Base-by-base conservation (phyloP, 306 rosid genomes). In the Styphnolobium japonicum region DNA sequence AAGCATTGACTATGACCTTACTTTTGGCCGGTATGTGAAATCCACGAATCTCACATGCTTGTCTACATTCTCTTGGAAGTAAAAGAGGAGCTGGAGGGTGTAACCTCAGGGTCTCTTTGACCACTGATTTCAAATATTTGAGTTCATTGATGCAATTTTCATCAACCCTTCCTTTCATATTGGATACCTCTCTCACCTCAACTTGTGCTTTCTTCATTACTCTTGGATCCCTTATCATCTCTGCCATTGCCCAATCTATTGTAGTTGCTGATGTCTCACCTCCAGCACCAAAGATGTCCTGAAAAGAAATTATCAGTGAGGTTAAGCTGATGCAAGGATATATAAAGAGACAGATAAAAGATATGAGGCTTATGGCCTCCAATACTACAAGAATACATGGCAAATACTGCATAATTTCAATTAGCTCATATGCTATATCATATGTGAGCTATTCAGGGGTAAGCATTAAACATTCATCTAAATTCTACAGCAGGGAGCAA, bases 191-290 rank as follows among this genome's bases (percentile, higher is more conserved):
- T 58, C 72, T 46, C 7, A 82, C 77, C 34, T 80, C 78, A 1
- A 34, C 31, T 73, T 86, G 84, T 27, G 79, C 87, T 53, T 72
- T 83, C 31, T 76, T 77, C 83, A 83, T 33, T 33, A 60, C 53
- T 68, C 71, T 71, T 25, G 75, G 72, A 42, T 86, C 33, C 19
- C 56, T 86, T 11, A 58, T 0, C 64, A 85, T 46, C 64, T 87
- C 78, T 46, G 65, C 71, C 80, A 87, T 67, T 15, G 84, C 82
- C 87, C 87, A 82, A n/a, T 43, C 83, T 33, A 85, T 25, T 3
- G 82, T 56, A 3, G 51, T 67, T 7, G 84, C 11, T 67, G 85
- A 53, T 60, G 91, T 80, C 46, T 85, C 87, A 56, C 87, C 79
- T 21, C 88, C 87, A 16, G 75, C 88, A 4, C 52, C 48, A 45